Conservation (phyloP, 2,329 filamentous ascomycete species). For the Scolecobasidium constrictum region DNA sequence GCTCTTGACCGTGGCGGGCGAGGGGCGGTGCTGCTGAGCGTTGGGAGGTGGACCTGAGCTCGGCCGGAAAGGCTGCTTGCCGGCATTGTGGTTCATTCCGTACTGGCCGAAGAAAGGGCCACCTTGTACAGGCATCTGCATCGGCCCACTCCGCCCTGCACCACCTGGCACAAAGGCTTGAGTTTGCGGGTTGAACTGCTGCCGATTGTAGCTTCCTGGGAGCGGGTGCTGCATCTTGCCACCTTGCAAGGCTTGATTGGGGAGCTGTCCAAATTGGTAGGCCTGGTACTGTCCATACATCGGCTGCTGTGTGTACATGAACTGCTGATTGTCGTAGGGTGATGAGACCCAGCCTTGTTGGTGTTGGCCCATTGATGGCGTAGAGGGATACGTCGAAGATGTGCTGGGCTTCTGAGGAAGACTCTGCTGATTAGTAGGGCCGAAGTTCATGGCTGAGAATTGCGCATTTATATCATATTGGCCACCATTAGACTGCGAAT, state of each 20-base stretch:
- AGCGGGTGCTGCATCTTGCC: constrained; percentile 66
- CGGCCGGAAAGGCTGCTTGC: not conserved
- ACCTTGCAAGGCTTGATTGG: constrained; percentile 57
- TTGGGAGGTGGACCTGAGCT: not conserved
- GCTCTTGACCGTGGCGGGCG: not conserved
- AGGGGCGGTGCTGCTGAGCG: not conserved
- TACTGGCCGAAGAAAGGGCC: not conserved
- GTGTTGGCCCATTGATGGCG: not conserved
- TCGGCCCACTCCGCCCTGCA: constrained; percentile 21
- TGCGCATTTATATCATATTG: constrained; percentile 33
- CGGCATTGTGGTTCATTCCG: not conserved
- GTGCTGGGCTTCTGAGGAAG: not conserved
- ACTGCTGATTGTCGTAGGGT: constrained; percentile 16
- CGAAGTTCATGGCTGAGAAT: constrained; percentile 34
- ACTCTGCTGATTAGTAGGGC: not conserved
- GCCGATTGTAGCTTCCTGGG: constrained; percentile 72
- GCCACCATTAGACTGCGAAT: constrained; percentile 11
- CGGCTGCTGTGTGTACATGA: not conserved
- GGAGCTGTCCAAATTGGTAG: constrained; percentile 73
- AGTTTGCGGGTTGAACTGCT: constrained; percentile 88
- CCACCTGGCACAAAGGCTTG: constrained; percentile 72
- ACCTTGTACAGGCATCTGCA: constrained; percentile 28
- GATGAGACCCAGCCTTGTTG: constrained; percentile 10
- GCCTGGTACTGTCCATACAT: constrained; percentile 29
- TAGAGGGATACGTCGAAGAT: not conserved